Percentiles rank a stretch among this genome's conserved stretches.
Conservation (phyloP, 371 early-diverging fungal genomes). For the Sporodiniella umbellata region DNA sequence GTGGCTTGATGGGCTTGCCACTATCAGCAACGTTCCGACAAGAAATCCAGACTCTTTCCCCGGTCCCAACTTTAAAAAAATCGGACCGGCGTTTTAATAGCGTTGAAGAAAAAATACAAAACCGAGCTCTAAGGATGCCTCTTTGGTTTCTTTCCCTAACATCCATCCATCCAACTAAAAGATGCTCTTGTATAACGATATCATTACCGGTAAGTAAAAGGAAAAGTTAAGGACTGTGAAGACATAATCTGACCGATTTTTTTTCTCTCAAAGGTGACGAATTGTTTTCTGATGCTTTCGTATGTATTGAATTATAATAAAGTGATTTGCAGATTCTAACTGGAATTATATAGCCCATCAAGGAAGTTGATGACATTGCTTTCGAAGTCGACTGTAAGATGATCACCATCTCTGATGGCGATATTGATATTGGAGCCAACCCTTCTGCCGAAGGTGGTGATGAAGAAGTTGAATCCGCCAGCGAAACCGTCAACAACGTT, state of each 20-base stretch:
- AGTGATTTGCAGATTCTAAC: neutral
- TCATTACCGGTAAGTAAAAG: constrained; percentile 36
- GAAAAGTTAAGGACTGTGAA: constrained; percentile 2
- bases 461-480: constrained; percentile 63
- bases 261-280: constrained; percentile 79
- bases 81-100: neutral
- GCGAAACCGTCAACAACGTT: constrained; percentile 80
- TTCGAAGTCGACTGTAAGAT: constrained; percentile 83
- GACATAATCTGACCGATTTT: too few species aligned
- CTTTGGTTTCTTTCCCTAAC: constrained; percentile 3
- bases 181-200: constrained; percentile 51
- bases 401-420: constrained; percentile 64
- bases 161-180: constrained; percentile 40
- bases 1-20: too few species aligned
- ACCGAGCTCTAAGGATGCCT: neutral
- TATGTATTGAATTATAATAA: constrained; percentile 15
- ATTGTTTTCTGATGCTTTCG: constrained; percentile 88
- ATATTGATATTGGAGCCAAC: constrained; percentile 93
- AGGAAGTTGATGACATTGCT: constrained; percentile 63
- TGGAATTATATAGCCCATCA: constrained; percentile 45
- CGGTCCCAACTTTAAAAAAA: neutral
- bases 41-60: too few species aligned
- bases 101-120: neutral
- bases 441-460: constrained; percentile 86
- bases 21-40: too few species aligned